A percentile compares a stretch with the other conserved stretches of the same genome.
Conservation (phyloP, 2,329 filamentous ascomycete genomes). For the Dothistroma pini region DNA sequence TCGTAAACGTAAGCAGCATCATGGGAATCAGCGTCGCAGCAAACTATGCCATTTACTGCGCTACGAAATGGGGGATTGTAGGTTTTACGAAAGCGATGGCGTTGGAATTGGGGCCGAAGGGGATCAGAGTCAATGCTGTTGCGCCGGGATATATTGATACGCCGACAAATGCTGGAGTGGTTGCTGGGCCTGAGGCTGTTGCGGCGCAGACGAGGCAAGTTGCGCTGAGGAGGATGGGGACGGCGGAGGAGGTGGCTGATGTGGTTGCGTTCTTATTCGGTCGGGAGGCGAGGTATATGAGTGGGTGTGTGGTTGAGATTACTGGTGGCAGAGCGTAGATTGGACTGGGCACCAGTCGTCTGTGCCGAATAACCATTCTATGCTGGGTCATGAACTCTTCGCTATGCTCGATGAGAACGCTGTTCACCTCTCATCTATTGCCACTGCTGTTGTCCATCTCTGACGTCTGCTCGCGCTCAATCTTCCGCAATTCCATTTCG, state of each 20-base stretch:
- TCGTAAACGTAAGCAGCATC: constrained; percentile 44
- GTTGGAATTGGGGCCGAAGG: constrained; percentile 37
- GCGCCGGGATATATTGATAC: constrained; percentile 46
- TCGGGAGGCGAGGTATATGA: constrained; percentile 45
- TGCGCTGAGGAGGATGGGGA: constrained; percentile 43
- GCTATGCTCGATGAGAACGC: background rate
- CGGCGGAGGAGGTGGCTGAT: constrained; percentile 48
- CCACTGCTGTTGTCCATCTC: background rate
- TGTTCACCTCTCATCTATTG: constrained; percentile 2
- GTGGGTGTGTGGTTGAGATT: constrained; percentile 47
- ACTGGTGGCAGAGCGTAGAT: constrained; percentile 39
- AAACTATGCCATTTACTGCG: constrained; percentile 42
- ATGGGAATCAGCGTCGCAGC: constrained; percentile 37
- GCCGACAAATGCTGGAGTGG: constrained; percentile 49
- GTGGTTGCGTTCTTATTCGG: constrained; percentile 50
- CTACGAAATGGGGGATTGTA: constrained; percentile 44
- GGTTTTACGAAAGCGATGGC: constrained; percentile 47
- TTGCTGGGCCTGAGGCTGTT: constrained; percentile 46
- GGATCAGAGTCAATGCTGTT: constrained; percentile 40
- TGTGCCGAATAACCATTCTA: background rate
- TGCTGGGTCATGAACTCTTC: background rate
- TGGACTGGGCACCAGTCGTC: background rate
- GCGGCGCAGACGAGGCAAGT: constrained; percentile 39
- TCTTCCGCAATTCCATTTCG: constrained; percentile 50
- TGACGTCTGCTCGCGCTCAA: constrained; percentile 24